Evolutionary conservation across 441 rosid genomes (phyloP).

Genomic region (Gossypium davidsonii): DNA sequence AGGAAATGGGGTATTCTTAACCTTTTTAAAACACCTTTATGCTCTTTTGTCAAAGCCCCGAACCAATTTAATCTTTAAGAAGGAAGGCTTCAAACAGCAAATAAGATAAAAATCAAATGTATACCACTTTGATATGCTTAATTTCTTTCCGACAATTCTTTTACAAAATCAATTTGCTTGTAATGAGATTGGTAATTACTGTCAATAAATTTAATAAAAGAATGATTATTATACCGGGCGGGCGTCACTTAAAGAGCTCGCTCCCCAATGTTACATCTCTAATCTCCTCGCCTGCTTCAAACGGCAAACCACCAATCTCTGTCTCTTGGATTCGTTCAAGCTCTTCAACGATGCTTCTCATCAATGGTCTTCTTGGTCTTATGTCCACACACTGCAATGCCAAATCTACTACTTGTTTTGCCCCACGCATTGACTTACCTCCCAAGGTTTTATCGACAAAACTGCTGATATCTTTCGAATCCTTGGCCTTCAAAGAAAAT

Average conservation of each 20-base stretch:
- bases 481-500: slow-evolving; percentile 23
- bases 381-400: slow-evolving; percentile 31
- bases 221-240: slow-evolving; percentile 3
- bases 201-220: slow-evolving; percentile 26
- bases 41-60: neutral
- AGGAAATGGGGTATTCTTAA: neutral
- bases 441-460: slow-evolving; percentile 28
- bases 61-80: neutral
- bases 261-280: slow-evolving; percentile 41
- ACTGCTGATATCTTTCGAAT: neutral
- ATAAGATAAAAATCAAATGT: neutral
- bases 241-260: slow-evolving; percentile 36
- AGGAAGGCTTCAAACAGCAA: neutral
- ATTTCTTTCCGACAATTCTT: neutral
- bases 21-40: neutral
- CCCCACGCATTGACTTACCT: slow-evolving; percentile 10
- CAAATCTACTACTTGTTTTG: slow-evolving; percentile 25
- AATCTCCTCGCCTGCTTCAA: slow-evolving; percentile 31
- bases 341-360: slow-evolving; percentile 25
- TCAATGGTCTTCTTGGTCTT: slow-evolving; percentile 27
- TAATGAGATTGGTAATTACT: neutral
- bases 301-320: slow-evolving; percentile 24
- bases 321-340: slow-evolving; percentile 28
- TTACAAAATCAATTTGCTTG: slow-evolving; percentile 9
- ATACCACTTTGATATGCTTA: neutral